phyloP scores from a whole-genome alignment of 164 flowering plant genomes.

The Macadamia integrifolia region DNA sequence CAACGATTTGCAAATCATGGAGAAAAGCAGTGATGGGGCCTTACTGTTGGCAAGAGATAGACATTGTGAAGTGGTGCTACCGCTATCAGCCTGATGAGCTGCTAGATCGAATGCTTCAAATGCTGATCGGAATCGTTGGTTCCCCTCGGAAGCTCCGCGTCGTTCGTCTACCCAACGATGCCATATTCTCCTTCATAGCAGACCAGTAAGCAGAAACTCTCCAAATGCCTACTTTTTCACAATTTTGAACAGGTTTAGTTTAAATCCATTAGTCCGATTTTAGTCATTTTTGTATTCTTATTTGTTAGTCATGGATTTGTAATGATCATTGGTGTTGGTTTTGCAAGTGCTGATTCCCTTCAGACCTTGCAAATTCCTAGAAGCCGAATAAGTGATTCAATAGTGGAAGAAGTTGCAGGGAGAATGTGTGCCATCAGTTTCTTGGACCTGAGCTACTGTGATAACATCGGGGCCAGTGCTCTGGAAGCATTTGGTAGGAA shows the following conservation, averaged over 20 bases:
- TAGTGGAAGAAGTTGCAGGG: slow-evolving; percentile 46
- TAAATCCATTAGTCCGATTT: not conserved
- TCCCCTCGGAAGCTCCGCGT: slow-evolving; percentile 58
- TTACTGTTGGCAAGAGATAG: slow-evolving; percentile 94
- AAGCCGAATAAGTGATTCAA: slow-evolving; percentile 48
- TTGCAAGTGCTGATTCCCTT: slow-evolving; percentile 56
- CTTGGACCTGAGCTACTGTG: slow-evolving; percentile 62
- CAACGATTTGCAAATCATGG: slow-evolving; percentile 91
- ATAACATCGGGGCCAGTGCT: slow-evolving; percentile 36
- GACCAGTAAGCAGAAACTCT: slow-evolving; percentile 47
- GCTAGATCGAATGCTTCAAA: slow-evolving; percentile 49
- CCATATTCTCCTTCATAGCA: slow-evolving; percentile 48
- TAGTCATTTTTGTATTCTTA: not conserved
- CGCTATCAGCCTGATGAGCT: slow-evolving; percentile 25
- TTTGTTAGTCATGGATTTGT: not conserved
- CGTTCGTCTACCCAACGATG: slow-evolving; percentile 29
- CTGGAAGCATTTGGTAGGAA: slow-evolving; percentile 56
- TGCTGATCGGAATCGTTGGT: slow-evolving; percentile 61
- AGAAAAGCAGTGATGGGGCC: slow-evolving; percentile 61
- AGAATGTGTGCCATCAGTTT: slow-evolving; percentile 38
- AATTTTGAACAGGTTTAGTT: not conserved
- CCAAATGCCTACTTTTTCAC: not conserved
- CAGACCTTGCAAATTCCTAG: slow-evolving; percentile 47
- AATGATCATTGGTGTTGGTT: not conserved
- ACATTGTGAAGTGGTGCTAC: slow-evolving; percentile 76